Percentiles rank a stretch among this genome's conserved stretches.
Conservation (phyloP, 495 filamentous ascomycete genomes). For the Talaromyces liani region DNA sequence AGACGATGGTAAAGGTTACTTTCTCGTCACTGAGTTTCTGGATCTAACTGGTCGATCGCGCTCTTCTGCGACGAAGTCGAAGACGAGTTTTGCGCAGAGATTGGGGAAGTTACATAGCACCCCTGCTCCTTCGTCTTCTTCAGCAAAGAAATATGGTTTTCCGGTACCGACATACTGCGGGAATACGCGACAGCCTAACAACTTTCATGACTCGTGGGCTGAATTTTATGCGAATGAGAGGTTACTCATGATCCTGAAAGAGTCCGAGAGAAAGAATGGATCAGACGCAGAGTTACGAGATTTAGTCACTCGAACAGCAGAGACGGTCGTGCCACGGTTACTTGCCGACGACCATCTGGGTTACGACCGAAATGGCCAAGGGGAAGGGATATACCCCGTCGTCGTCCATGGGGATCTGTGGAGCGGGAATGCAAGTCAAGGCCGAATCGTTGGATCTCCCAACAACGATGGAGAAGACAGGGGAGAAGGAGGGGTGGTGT, state of each 20-base stretch:
- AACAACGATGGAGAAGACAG: too few relatives aligned
- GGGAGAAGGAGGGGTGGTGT: slow-evolving; percentile 71
- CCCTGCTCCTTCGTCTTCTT: slow-evolving; percentile 51
- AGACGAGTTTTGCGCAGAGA: slow-evolving; percentile 57
- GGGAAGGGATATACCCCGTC: slow-evolving; percentile 56
- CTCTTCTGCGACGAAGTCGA: slow-evolving; percentile 15
- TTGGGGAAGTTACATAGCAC: slow-evolving; percentile 75
- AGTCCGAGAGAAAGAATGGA: slow-evolving; percentile 54
- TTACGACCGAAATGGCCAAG: slow-evolving; percentile 33
- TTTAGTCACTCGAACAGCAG: slow-evolving; percentile 55
- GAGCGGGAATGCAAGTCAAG: slow-evolving; percentile 75
- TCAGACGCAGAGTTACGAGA: slow-evolving; percentile 49
- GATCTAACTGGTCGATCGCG: slow-evolving; percentile 41
- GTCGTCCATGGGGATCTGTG: slow-evolving; percentile 88
- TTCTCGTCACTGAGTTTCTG: slow-evolving; percentile 78
- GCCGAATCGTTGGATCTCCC: too few relatives aligned
- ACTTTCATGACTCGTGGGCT: slow-evolving; percentile 61
- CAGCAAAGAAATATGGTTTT: slow-evolving; percentile 61
- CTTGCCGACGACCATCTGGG: slow-evolving; percentile 61
- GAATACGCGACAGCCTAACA: slow-evolving; percentile 72
- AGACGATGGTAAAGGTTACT: slow-evolving; percentile 40
- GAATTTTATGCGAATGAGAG: slow-evolving; percentile 76
- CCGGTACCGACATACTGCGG: slow-evolving; percentile 80
- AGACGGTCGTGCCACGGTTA: slow-evolving; percentile 60
- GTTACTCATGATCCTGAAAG: slow-evolving; percentile 53